Percentiles rank a stretch among this genome's conserved stretches.
Conservation (phyloP, 2,329 filamentous ascomycete species). For the Fusarium sp. region DNA sequence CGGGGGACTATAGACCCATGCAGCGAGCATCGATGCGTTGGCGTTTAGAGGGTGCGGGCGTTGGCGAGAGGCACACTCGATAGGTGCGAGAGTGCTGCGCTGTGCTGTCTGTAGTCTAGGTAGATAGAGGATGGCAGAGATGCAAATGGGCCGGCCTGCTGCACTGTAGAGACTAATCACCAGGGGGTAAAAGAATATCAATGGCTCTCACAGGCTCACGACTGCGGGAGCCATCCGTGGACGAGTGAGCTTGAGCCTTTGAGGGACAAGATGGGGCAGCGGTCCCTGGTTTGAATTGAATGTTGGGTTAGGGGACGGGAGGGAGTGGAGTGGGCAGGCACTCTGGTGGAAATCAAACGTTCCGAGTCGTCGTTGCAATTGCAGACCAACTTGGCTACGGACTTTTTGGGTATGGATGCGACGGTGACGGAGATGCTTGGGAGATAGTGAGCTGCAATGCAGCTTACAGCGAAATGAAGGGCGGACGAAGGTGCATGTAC, state of each 20-base stretch:
- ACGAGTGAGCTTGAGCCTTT: conserved; percentile 36
- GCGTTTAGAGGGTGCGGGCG: conserved; percentile 53
- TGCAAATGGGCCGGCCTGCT: conserved; percentile 23
- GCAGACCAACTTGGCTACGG: background rate
- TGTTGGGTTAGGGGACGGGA: conserved; percentile 33
- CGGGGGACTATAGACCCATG: conserved; percentile 58
- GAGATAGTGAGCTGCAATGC: conserved; percentile 32
- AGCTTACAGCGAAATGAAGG: conserved; percentile 20
- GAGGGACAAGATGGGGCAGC: conserved; percentile 34
- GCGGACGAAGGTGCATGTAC: conserved; percentile 15
- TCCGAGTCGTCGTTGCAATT: conserved; percentile 25
- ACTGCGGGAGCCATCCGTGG: conserved; percentile 34
- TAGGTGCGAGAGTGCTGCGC: conserved; percentile 40
- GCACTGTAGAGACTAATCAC: conserved; percentile 8
- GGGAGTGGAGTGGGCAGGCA: conserved; percentile 41
- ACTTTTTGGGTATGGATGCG: conserved; percentile 26
- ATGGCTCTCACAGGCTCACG: conserved; percentile 39
- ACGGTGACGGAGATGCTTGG: conserved; percentile 38
- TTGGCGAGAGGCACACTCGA: conserved; percentile 42
- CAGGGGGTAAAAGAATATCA: conserved; percentile 34
- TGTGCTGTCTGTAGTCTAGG: conserved; percentile 15
- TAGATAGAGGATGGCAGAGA: conserved; percentile 23
- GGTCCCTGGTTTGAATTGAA: conserved; percentile 37
- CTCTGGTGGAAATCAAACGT: conserved; percentile 31
- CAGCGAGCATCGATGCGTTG: conserved; percentile 63